phyloP scores from a whole-genome alignment of 768 basidiomycete species.

The Naganishia kalamii region DNA sequence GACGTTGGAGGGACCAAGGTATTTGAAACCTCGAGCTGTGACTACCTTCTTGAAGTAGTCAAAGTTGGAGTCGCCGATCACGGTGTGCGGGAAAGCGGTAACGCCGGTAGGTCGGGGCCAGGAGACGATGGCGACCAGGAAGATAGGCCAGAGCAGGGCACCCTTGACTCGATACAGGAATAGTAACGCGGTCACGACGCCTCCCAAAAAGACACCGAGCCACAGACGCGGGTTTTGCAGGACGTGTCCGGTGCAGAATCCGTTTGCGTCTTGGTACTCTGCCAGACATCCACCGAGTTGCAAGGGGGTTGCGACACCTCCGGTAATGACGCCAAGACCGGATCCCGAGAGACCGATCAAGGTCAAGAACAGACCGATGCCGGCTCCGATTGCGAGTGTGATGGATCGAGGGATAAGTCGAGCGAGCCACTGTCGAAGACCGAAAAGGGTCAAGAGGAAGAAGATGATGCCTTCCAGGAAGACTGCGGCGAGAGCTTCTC shows the following conservation, averaged over 20 bases:
- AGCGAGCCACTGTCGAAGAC: slow-evolving; percentile 82
- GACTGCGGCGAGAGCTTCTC: slow-evolving; percentile 74
- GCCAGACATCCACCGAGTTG: slow-evolving; percentile 68
- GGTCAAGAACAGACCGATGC: slow-evolving; percentile 83
- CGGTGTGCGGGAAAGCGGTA: slow-evolving; percentile 72
- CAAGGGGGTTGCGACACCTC: slow-evolving; percentile 63
- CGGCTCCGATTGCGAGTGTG: slow-evolving; percentile 74
- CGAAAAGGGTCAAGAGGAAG: slow-evolving; percentile 68
- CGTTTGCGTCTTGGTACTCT: slow-evolving; percentile 45
- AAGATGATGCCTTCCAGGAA: slow-evolving; percentile 87
- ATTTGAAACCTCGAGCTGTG: slow-evolving; percentile 45
- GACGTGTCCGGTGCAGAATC: slow-evolving; percentile 57
- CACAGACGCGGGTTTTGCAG: slow-evolving; percentile 72
- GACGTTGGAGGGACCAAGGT: slow-evolving; percentile 35
- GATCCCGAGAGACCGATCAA: slow-evolving; percentile 66
- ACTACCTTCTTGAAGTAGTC: slow-evolving; percentile 81
- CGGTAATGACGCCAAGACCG: slow-evolving; percentile 71
- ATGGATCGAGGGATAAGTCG: slow-evolving; percentile 82
- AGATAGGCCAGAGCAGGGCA: slow-evolving; percentile 62
- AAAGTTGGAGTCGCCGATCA: slow-evolving; percentile 63
- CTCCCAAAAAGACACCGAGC: slow-evolving; percentile 80
- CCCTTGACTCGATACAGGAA: slow-evolving; percentile 81
- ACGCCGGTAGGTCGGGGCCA: slow-evolving; percentile 79
- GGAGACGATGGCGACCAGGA: slow-evolving; percentile 75
- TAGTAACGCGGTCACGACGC: slow-evolving; percentile 68